Percentiles rank a stretch among this genome's conserved stretches.
phyloP scores from a whole-genome alignment of 2,329 filamentous ascomycete genomes.

The Microcyclosporella mali region DNA sequence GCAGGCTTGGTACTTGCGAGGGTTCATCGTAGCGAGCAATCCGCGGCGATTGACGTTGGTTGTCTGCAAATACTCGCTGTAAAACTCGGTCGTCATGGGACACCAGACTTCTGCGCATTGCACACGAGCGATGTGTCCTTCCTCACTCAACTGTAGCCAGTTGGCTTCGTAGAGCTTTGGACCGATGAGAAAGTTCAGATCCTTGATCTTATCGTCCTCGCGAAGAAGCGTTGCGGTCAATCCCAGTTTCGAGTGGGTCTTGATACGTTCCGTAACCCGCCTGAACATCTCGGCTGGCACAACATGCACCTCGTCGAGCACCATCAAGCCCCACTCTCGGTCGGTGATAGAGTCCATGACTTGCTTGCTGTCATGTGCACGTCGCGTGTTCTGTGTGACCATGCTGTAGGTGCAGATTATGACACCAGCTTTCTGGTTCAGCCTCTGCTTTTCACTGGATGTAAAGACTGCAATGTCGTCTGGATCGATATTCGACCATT shows the following conservation, averaged over 20 bases:
- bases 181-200: slow-evolving; percentile 94
- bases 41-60: slow-evolving; percentile 58
- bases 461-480: slow-evolving; percentile 94
- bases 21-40: slow-evolving; percentile 93
- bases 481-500: slow-evolving; percentile 97
- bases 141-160: slow-evolving; percentile 97
- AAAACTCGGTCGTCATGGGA: slow-evolving; percentile 98
- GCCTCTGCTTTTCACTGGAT: slow-evolving; percentile 80
- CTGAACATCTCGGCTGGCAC: slow-evolving; percentile 95
- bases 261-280: slow-evolving; percentile 86
- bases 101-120: slow-evolving; percentile 99
- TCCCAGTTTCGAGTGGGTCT: slow-evolving; percentile 90
- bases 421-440: slow-evolving; percentile 84
- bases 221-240: slow-evolving; percentile 87
- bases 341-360: slow-evolving; percentile 92
- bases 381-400: slow-evolving; percentile 85
- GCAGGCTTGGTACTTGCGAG: slow-evolving; percentile 91
- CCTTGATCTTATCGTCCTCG: slow-evolving; percentile 97
- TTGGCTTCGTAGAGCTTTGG: slow-evolving; percentile 98
- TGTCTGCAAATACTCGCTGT: slow-evolving; percentile 77
- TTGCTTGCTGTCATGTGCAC: slow-evolving; percentile 88
- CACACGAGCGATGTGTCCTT: slow-evolving; percentile 93
- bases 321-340: slow-evolving; percentile 95
- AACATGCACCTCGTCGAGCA: slow-evolving; percentile 95
- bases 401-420: slow-evolving; percentile 98